Base-by-base conservation (phyloP, 2,329 filamentous ascomycete genomes). In the Pezicula neosporulosa region DNA sequence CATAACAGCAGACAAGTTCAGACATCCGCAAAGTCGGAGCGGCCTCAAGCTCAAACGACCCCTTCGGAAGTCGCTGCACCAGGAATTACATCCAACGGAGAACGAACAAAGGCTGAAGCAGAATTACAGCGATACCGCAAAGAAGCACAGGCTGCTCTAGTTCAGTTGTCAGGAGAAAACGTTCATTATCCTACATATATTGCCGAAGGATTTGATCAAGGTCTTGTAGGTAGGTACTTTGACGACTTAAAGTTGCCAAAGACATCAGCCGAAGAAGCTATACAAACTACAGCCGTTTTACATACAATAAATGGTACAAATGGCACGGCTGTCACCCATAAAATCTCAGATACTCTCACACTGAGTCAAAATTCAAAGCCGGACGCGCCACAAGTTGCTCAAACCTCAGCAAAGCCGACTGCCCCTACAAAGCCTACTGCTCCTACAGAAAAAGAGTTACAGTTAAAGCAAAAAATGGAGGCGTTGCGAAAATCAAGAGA, bases 401-500 rank as follows among this genome's bases (percentile, higher is more conserved):
- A 33, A 9, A 8, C 28, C 10, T 7, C 7, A 3, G 21, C 28
- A 45, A 33, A 50, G 38, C 15, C 37, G 46, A 15, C 47, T 30
- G 33, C 53, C 46, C 35, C 58, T 49, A 37, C 54, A 24, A 63
- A 61, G 24, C 38, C 54, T 47, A 28, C 59, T 28, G 55, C 37
- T 30, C 82, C 86, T 63, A 82, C 81, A 16, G 80, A 90, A 57
- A 96, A 89, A 54, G 89, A 89, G 51, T 80, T 77, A 52, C 71
- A 91, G 30, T 77, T 92, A 44, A 83, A 89, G 57, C 82, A 90
- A 64, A 90, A 90, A 59, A 85, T 96, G 63, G 89, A 90, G 53
- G 86, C 86, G 19, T 71, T 94, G 19, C 83, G 83, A 59, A 85
- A 82, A 60, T 72, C 77, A 35, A 73, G 79, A 30, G 74, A 78